A percentile compares a stretch with the other conserved stretches of the same genome.
phyloP scores from a whole-genome alignment of 345 rosid species.

The Salix exigua region DNA sequence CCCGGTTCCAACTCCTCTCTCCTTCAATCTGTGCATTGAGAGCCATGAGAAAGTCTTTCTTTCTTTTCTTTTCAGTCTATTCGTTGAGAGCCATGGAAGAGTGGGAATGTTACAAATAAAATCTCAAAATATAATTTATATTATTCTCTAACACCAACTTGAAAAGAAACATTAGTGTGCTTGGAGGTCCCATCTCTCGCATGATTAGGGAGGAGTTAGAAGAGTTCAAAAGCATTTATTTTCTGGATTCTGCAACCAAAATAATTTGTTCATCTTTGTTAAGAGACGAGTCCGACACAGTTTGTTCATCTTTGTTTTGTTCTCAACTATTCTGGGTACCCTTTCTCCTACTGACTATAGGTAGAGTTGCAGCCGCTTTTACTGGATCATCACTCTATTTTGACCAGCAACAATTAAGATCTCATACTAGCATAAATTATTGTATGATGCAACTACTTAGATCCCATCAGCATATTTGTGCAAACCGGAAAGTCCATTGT shows the following conservation, averaged over 20 bases:
- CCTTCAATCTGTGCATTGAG: too few relatives aligned
- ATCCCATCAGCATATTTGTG: neutral
- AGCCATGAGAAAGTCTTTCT: too few relatives aligned
- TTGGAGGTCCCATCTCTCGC: conserved; percentile 66
- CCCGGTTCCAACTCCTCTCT: too few relatives aligned
- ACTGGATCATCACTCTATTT: conserved; percentile 36
- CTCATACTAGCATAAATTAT: neutral
- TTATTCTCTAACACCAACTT: conserved; percentile 34
- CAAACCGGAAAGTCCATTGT: neutral
- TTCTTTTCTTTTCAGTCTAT: too few relatives aligned
- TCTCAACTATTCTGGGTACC: conserved; percentile 32
- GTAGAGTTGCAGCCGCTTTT: conserved; percentile 33
- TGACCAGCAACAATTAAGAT: neutral
- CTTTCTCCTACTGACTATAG: conserved; percentile 41
- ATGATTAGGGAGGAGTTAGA: neutral
- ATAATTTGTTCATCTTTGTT: conserved; percentile 48
- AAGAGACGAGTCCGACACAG: conserved; percentile 41
- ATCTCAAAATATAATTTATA: too few relatives aligned
- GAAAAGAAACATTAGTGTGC: conserved; percentile 54
- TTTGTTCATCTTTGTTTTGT: conserved; percentile 49
- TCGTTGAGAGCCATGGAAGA: too few relatives aligned
- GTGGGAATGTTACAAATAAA: too few relatives aligned
- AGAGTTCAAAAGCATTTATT: neutral
- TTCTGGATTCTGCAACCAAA: too few relatives aligned
- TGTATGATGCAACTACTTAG: neutral